A percentile compares a stretch with the other conserved stretches of the same genome.
Evolutionary conservation across 2,329 filamentous ascomycete species (phyloP).

Genomic region (Talaromyces pinophilus): DNA sequence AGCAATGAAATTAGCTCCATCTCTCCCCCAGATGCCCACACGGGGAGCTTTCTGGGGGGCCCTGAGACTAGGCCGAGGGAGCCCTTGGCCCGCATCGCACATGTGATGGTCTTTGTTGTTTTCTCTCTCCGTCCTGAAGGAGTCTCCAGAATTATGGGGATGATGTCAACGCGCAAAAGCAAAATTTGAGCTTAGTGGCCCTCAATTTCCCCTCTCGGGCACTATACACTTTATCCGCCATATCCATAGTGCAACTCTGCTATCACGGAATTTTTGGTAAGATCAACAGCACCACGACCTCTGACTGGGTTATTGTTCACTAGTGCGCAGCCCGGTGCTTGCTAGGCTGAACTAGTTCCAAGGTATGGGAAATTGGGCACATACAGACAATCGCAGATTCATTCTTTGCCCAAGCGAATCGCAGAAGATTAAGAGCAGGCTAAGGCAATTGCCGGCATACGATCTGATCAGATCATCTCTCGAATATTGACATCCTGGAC

Average conservation of each 20-base stretch:
- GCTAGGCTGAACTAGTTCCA: conserved; percentile 17
- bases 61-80: conserved; percentile 17
- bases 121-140: background rate
- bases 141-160: conserved; percentile 1
- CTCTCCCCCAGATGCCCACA: conserved; percentile 12
- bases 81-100: conserved; percentile 17
- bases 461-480: background rate
- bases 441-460: background rate
- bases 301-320: conserved; percentile 16
- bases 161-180: conserved; percentile 20
- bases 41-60: conserved; percentile 7
- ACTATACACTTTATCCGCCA: conserved; percentile 8
- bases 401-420: background rate
- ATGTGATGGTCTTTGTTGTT: conserved; percentile 16
- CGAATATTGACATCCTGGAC: background rate
- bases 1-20: conserved; percentile 13
- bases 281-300: conserved; percentile 13
- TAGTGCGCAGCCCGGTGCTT: conserved; percentile 7
- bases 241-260: conserved; percentile 7
- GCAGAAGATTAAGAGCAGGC: background rate
- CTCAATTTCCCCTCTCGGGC: conserved; percentile 17
- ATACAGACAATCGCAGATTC: background rate
- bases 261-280: conserved; percentile 10
- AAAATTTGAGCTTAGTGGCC: conserved; percentile 10
- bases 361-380: conserved; percentile 8